A percentile compares a stretch with the other conserved stretches of the same genome.
Evolutionary conservation across 2,329 filamentous ascomycete genomes (phyloP).

Genomic region (Curvularia spicifera): DNA sequence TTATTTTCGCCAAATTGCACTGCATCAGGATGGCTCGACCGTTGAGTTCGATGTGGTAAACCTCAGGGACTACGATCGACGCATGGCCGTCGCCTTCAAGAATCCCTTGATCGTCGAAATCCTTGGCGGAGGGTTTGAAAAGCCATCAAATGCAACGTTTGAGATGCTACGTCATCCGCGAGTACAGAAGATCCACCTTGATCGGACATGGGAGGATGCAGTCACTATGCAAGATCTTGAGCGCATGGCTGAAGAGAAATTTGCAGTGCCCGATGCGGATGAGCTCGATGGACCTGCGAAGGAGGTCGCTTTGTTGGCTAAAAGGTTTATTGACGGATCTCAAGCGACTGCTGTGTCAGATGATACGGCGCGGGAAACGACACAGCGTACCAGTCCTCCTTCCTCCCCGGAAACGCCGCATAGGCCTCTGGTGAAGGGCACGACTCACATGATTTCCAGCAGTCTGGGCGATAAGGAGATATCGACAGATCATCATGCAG

Average conservation of each 20-base stretch:
- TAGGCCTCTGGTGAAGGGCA: constrained; percentile 2
- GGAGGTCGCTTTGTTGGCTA: constrained; percentile 37
- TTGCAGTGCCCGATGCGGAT: constrained; percentile 34
- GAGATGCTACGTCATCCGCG: constrained; percentile 79
- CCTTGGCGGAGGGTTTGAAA: constrained; percentile 80
- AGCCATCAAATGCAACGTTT: constrained; percentile 70
- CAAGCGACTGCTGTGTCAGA: constrained; percentile 28
- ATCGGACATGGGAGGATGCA: constrained; percentile 72
- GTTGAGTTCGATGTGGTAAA: constrained; percentile 33
- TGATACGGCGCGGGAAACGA: constrained; percentile 31
- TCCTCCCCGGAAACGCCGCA: constrained; percentile 16
- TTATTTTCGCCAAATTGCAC: constrained; percentile 44
- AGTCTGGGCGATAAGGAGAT: not conserved
- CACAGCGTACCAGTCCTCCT: constrained; percentile 25
- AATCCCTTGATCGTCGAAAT: constrained; percentile 80
- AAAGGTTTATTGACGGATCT: constrained; percentile 28
- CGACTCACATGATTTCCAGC: not conserved
- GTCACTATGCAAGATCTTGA: constrained; percentile 75
- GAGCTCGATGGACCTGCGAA: constrained; percentile 39
- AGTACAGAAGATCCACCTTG: constrained; percentile 77
- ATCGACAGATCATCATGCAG: constrained; percentile 4
- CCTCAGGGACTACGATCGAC: constrained; percentile 24
- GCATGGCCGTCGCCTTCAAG: constrained; percentile 65
- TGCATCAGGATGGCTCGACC: constrained; percentile 28
- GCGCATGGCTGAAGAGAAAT: constrained; percentile 65